Percentiles rank a stretch among this genome's conserved stretches.
Evolutionary conservation across 495 filamentous ascomycete genomes (phyloP).

Genomic region (Penicillium bialowiezense): DNA sequence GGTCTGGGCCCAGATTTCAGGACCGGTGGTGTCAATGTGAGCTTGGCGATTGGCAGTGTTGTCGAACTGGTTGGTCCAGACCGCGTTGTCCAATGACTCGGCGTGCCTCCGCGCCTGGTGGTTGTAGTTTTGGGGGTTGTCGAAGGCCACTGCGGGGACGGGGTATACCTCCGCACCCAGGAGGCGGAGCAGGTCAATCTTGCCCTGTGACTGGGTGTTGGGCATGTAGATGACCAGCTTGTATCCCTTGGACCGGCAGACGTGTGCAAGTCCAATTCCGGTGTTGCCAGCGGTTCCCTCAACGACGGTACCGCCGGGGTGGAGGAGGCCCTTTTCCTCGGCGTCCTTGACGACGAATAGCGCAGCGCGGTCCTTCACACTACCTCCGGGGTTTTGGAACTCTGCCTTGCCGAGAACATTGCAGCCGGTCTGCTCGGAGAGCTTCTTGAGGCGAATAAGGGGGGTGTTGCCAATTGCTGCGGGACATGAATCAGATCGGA

Average conservation of each 20-base stretch:
- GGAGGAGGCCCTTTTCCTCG: slow-evolving; percentile 78
- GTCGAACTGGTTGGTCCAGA: slow-evolving; percentile 99
- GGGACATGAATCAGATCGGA: slow-evolving; percentile 8
- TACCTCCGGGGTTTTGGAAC: slow-evolving; percentile 97
- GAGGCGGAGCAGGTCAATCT: slow-evolving; percentile 88
- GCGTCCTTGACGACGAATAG: slow-evolving; percentile 92
- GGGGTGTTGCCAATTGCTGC: slow-evolving; percentile 96
- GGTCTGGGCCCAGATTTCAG: slow-evolving; percentile 97
- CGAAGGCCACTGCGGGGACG: slow-evolving; percentile 95
- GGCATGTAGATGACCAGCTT: slow-evolving; percentile 98
- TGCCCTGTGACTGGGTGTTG: slow-evolving; percentile 96
- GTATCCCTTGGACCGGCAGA: slow-evolving; percentile 92
- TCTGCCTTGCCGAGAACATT: slow-evolving; percentile 95
- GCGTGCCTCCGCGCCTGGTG: slow-evolving; percentile 90
- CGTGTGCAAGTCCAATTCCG: slow-evolving; percentile 94
- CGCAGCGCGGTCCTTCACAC: slow-evolving; percentile 94
- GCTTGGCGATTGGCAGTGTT: slow-evolving; percentile 91
- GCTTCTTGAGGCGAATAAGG: slow-evolving; percentile 79
- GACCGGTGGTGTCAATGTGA: slow-evolving; percentile 94
- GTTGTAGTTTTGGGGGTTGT: slow-evolving; percentile 96
- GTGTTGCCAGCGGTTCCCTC: slow-evolving; percentile 98
- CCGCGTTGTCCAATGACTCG: slow-evolving; percentile 79
- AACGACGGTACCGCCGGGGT: slow-evolving; percentile 87
- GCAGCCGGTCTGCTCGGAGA: slow-evolving; percentile 92
- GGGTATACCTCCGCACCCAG: slow-evolving; percentile 97